These are phyloP conservation scores for Cercospora sp. DNA, from an alignment of 2,329 filamentous ascomycete species.

Conservation along the genomic window DNA sequence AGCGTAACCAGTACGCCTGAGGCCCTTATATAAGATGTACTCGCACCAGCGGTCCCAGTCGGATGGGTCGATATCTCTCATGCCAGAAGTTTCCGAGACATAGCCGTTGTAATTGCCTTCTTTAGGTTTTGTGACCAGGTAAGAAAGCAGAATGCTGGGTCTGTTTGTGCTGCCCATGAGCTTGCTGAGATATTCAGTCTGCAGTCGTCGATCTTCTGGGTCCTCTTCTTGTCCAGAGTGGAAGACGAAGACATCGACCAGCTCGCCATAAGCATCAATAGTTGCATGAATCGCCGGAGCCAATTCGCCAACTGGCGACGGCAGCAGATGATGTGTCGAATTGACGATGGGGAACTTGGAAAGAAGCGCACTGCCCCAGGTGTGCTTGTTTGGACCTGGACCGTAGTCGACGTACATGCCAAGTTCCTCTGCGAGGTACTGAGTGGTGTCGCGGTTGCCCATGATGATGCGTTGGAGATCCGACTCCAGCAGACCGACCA, in stretches of 20 bases:
- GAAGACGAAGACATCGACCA: conserved; percentile 95
- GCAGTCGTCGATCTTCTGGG: conserved; percentile 81
- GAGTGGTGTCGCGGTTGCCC: conserved; percentile 95
- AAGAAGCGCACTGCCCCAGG: conserved; percentile 88
- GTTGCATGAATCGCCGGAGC: conserved; percentile 97
- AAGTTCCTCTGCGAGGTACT: conserved; percentile 90
- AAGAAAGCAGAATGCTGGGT: conserved; percentile 82
- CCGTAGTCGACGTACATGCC: conserved; percentile 99
- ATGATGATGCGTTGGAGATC: conserved; percentile 98
- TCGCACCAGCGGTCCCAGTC: conserved; percentile 99
- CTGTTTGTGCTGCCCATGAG: conserved; percentile 82
- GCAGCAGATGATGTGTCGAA: conserved; percentile 91
- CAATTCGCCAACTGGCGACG: conserved; percentile 89
- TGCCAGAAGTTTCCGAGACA: conserved; percentile 79
- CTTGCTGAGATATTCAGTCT: conserved; percentile 80
- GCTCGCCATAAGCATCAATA: conserved; percentile 83
- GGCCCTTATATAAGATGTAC: conserved; percentile 91
- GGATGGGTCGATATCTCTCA: conserved; percentile 88
- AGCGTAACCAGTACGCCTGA: conserved; percentile 85
- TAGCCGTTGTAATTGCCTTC: conserved; percentile 97
- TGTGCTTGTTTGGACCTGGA: conserved; percentile 97
- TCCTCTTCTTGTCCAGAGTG: conserved; percentile 98
- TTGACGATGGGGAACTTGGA: conserved; percentile 98
- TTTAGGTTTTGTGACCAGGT: conserved; percentile 85
- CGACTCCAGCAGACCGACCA: conserved; percentile 89